A percentile compares a stretch with the other conserved stretches of the same genome.
Evolutionary conservation across 352 stramenopile species (phyloP).

Genomic region (Pythium coloratum): DNA sequence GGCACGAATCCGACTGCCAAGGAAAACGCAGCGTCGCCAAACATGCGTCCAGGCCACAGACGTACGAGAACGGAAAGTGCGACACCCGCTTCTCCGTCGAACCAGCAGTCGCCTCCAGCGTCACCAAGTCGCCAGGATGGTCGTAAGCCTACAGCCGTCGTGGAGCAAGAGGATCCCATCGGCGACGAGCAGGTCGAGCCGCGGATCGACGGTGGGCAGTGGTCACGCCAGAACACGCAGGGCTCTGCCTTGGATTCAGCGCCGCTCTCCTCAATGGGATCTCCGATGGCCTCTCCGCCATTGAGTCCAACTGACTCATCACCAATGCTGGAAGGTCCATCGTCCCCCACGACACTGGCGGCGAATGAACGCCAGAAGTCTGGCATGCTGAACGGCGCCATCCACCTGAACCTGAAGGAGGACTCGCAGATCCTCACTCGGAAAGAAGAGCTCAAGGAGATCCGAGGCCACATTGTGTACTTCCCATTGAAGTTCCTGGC

Average conservation of each 20-base stretch:
- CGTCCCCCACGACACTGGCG: background rate
- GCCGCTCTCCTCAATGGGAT: background rate
- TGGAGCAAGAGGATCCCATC: slow-evolving; percentile 24
- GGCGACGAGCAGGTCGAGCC: slow-evolving; percentile 19
- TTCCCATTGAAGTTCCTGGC: slow-evolving; percentile 85
- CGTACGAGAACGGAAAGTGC: slow-evolving; percentile 18
- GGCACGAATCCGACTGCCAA: background rate
- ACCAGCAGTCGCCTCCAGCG: background rate
- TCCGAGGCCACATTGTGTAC: slow-evolving; percentile 84
- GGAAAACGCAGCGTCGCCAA: slow-evolving; percentile 5
- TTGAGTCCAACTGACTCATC: background rate
- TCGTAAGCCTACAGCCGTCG: slow-evolving; percentile 17
- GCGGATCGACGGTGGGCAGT: slow-evolving; percentile 9
- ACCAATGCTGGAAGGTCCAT: background rate
- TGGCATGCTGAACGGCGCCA: slow-evolving; percentile 51
- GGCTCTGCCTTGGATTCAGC: background rate
- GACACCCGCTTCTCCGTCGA: background rate
- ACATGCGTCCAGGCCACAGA: slow-evolving; percentile 12
- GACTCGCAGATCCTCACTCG: slow-evolving; percentile 55
- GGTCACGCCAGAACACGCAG: slow-evolving; percentile 5
- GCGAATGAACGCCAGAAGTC: slow-evolving; percentile 17
- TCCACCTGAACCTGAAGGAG: slow-evolving; percentile 76
- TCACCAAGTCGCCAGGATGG: slow-evolving; percentile 7
- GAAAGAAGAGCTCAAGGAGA: slow-evolving; percentile 65
- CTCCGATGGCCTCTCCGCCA: background rate